Evolutionary conservation across 306 rosid species (phyloP), one percentile per base, ranked within the genome.

Genomic region (Quercus aquifolioides): DNA sequence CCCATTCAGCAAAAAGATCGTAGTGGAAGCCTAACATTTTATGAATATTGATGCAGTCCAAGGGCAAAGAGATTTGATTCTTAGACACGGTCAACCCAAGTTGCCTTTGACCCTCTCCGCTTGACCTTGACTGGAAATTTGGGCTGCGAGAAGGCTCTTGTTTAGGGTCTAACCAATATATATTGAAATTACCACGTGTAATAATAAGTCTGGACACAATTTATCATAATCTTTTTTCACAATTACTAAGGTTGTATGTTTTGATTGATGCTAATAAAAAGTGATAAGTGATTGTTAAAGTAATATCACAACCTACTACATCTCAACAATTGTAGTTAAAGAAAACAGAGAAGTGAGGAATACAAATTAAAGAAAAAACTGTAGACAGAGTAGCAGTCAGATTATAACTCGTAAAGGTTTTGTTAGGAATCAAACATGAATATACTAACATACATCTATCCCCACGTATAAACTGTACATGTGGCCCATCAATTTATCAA

Each of bases 381-480:
- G 23, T 25, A 46, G 41, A 58, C 41, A 31, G 54, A 63, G 43
- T 17, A 73, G 60, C 71, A 75, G n/a, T 38, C 19, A 71, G 46
- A 81, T 35, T 30, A 55, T 74, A 4, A 17, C 26, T 46, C 76
- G 31, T 71, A 80, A 77, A 10, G 58, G 78, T 58, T 41, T 41
- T 68, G 80, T 81, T 7, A 38, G 74, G 81, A 85, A 84, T 79
- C 82, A 71, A 87, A 59, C 71, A 78, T 77, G 74, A 88, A 81
- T 73, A 80, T 71, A 55, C 74, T n/a, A 71, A 65, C 60, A 78
- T 82, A 62, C 81, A 86, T 74, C 43, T 75, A 78, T 76, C 80
- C 87, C 89, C 93, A 80, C 81, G 87, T 90, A 90, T 85, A 78
- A 85, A 74, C 94, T 89, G 93, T 89, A 92, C 92, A 90, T 73